Base-by-base conservation (phyloP, 164 flowering plant genomes). In the Stephania cephalantha region DNA sequence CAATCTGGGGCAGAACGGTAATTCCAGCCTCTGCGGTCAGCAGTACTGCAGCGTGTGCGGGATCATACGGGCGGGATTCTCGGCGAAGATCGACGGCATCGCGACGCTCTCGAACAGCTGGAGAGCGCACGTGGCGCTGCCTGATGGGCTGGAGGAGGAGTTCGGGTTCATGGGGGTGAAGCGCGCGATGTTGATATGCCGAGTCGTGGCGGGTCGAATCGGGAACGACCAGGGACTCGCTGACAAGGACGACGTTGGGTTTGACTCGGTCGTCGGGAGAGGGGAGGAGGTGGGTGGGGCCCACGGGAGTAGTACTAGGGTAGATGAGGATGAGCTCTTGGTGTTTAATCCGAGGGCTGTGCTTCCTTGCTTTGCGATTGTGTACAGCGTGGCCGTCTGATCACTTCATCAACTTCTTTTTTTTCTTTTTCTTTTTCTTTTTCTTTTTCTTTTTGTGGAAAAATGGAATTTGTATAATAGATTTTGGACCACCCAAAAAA, bases 321-420 rank as follows among this genome's bases (percentile, higher is more conserved):
- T 79, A 75, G 95, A 89, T 45, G 94, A 88, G 18, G 97, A 90
- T 44, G 97, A 94, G 82, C 76, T 94, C 5, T 46, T 87, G 81
- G 97, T 94, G 30, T 91, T 89, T 68, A 90, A 89, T 84, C 97
- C 97, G 0, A 88, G 91, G 83, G 97, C 97, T 66, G 89, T 94
- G 80, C 93, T 94, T 68, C 98, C 98, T 77, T 94, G 98, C 82
- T 94, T 94, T 84, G 93, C 87, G 46, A 88, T 94, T 64, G 85
- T 89, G 42, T 94, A 94, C 75, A 86, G 86, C 17, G 86, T 88
- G 61, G 6, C 9, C 68, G 11, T 5, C 7, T 35, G 30, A 9
- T 18, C 13, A 15, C 10, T 74, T 46, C 25, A 25, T 25, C 25
- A 25, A 25, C 25, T 25, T 25, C 25, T 29, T 20, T 45, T 53